Base-by-base conservation (phyloP, 176 grass and related monocot species). In the Eremochloa ophiuroides region DNA sequence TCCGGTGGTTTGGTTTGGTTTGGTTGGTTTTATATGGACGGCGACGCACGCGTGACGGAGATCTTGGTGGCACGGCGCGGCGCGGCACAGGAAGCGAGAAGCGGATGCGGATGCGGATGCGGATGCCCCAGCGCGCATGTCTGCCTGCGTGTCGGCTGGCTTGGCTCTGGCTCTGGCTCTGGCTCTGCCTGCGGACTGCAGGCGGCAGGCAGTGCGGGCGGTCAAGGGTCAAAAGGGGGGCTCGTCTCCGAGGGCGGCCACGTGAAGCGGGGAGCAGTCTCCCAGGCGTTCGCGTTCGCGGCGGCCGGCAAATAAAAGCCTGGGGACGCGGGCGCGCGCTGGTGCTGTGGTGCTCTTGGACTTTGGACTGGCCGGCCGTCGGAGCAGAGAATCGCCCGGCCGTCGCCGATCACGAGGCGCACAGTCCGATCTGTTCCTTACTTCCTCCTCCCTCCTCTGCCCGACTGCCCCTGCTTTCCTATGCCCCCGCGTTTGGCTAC, bases 201-300 rank as follows among this genome's bases (percentile, higher is more conserved):
- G 33, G n/a, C 43, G n/a, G 6, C 69, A 28, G 33, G 33, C 44
- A 50, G 35, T 25, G 48, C 18, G 8, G 73, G 41, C 78, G 71
- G 84, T 90, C 79, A 77, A 88, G 41, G 22, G 85, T 84, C 69
- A 87, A 86, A 66, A 67, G 50, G 37, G 22, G 15, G 59, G 29
- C n/a, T n/a, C n/a, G n/a, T n/a, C n/a, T n/a, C n/a, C 29, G 14
- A 56, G 70, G 85, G 38, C 74, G 56, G 66, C 53, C 88, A 97
- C 88, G 90, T 93, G 94, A 93, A 87, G 71, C 78, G 38, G 70
- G 86, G 86, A 97, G 88, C 94, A 72, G 84, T 93, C 94, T 97
- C 87, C 93, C 73, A 91, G 67, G 83, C 82, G 79, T 50, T 73
- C 56, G 56, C 23, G 22, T 8, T n/a, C 51, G n/a, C 71, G 16